Evolutionary conservation across 805 yeast genomes (phyloP).

Genomic region (Candida easanensis): DNA sequence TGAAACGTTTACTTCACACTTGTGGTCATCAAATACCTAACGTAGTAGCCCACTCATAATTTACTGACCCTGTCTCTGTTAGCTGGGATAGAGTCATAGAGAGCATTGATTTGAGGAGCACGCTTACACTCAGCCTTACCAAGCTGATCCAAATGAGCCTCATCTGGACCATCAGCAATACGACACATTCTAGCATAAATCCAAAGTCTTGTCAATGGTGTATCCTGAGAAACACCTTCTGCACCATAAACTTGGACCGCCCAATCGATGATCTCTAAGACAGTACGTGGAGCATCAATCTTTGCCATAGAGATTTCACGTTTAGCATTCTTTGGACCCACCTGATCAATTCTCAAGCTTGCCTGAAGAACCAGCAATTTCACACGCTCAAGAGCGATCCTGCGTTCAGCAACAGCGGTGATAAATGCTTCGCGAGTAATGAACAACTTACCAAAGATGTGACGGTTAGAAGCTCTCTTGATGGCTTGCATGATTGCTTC

Average conservation of each 20-base stretch:
- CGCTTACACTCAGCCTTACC: constrained; percentile 45
- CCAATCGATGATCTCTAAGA: constrained; percentile 53
- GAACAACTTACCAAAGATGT: constrained; percentile 51
- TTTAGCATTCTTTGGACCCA: constrained; percentile 52
- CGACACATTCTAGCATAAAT: constrained; percentile 52
- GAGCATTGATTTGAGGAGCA: constrained; percentile 35
- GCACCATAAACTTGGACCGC: constrained; percentile 64
- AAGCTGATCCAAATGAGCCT: constrained; percentile 57
- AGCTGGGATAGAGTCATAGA: constrained; percentile 21
- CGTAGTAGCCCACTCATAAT: constrained; percentile 6
- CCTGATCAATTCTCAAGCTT: constrained; percentile 54
- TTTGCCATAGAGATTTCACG: constrained; percentile 61
- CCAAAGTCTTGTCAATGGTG: constrained; percentile 53
- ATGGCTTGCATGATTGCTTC: constrained; percentile 47
- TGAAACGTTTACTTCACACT: constrained; percentile 1
- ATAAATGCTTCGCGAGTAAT: constrained; percentile 49
- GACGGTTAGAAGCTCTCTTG: constrained; percentile 49
- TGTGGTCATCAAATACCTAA: neutral
- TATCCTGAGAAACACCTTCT: constrained; percentile 61
- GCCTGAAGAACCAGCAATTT: constrained; percentile 55
- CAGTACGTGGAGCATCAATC: constrained; percentile 58
- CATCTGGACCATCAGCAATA: constrained; percentile 71
- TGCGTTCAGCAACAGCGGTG: constrained; percentile 47
- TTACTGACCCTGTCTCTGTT: constrained; percentile 21
- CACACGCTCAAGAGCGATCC: constrained; percentile 53